Base-by-base conservation (phyloP, 2,329 filamentous ascomycete species). In the Rhinocladiella mackenziei region DNA sequence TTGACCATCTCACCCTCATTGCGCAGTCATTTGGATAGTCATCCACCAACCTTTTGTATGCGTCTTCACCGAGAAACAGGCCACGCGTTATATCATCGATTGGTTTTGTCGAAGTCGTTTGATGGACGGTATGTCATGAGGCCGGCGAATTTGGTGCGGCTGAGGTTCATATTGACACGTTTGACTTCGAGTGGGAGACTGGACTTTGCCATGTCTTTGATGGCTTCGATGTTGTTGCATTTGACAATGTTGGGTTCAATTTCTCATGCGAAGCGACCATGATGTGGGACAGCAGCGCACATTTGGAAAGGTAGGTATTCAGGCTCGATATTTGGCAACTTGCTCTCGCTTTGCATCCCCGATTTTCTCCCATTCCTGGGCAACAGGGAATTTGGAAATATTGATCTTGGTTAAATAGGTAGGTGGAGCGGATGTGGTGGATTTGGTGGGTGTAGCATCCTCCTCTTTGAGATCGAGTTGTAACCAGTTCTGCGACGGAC, bases 21-120 rank as follows among this genome's bases (percentile, higher is more conserved):
- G 2, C 45, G 26, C 14, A 3, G 34, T 22, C 29, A 23, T 39
- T 17, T 23, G 25, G 28, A 48, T 39, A 10, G 20, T 37, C 6
- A 48, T 8, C 45, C 45, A 48, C 45, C 45, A 48, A n/a, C 14
- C 43, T 39, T 29, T 48, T 48, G 45, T 19, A 48, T 5, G 45
- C 39, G 33, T 26, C 45, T 13, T 42, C 38, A 13, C 39, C 31
- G n/a, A 48, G 28, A 20, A 48, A 48, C 5, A 48, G 39, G 18
- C 45, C 45, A 19, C 45, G 39, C 9, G 45, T 48, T 29, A 29
- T 28, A 13, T 33, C 33, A 11, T 26, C 19, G 39, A 43, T 43
- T 11, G 28, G 34, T 15, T 33, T 31, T 3, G 15, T 33, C 8
- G 22, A 48, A 43, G 22, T 43, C 39, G 22, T 22, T 36, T 29